phyloP scores from a whole-genome alignment of 169 alveolate genomes.

The Cryptosporidium ryanae region DNA sequence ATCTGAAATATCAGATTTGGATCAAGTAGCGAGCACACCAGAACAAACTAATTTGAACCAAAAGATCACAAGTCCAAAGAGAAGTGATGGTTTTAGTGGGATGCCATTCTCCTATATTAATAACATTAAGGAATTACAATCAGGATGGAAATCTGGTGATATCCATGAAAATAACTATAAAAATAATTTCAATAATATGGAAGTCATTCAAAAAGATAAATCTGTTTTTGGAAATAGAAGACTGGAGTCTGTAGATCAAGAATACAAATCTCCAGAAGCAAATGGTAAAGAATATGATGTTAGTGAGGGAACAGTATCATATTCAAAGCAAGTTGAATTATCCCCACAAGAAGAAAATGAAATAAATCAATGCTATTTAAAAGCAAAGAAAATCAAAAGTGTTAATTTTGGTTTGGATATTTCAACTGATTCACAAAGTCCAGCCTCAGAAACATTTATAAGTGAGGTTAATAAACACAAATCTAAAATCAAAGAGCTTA shows the following conservation, averaged over 20 bases:
- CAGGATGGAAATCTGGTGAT: too few species aligned
- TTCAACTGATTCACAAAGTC: conserved; percentile 9
- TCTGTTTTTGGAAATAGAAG: too few species aligned
- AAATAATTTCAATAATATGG: too few species aligned
- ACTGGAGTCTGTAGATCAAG: background rate
- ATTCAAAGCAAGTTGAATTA: conserved; percentile 30
- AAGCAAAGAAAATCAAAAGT: conserved; percentile 49
- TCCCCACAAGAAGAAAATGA: conserved; percentile 62
- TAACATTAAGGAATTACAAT: background rate
- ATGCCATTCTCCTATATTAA: conserved; percentile 57
- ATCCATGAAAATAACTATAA: too few species aligned
- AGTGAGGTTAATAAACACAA: conserved; percentile 17
- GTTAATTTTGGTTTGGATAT: conserved; percentile 48
- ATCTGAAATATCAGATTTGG: too few species aligned
- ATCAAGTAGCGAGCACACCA: too few species aligned
- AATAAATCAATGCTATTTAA: conserved; percentile 15
- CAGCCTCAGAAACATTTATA: conserved; percentile 17
- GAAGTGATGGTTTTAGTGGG: conserved; percentile 9
- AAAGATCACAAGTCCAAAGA: too few species aligned
- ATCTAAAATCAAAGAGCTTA: conserved; percentile 25
- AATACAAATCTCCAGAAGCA: background rate
- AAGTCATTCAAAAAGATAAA: too few species aligned
- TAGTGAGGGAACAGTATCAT: conserved; percentile 11
- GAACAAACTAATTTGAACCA: background rate
- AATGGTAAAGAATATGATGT: background rate